These are phyloP conservation scores for Neurospora cerealis DNA, from an alignment of 495 filamentous ascomycete genomes.

Conservation along the genomic window DNA sequence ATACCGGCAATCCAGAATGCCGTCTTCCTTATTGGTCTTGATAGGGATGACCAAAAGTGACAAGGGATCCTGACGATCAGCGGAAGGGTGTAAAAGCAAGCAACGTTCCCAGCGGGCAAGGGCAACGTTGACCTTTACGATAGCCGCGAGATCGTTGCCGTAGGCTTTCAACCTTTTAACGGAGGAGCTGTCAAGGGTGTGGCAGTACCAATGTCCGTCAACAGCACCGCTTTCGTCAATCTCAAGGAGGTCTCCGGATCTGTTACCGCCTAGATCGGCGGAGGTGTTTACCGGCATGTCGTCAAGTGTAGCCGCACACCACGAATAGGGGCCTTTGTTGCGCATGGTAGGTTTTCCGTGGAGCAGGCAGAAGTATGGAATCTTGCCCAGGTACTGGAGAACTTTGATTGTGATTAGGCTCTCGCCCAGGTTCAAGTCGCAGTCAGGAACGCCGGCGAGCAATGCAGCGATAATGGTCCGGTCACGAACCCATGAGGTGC, in stretches of 20 bases:
- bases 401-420: neutral
- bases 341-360: slow-evolving; percentile 2
- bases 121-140: neutral
- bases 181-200: neutral
- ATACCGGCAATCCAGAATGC: neutral
- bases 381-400: neutral
- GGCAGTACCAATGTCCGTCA: neutral
- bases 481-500: slow-evolving; percentile 3
- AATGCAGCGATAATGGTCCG: slow-evolving; percentile 1
- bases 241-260: neutral
- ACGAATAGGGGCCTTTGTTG: neutral
- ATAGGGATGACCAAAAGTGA: neutral
- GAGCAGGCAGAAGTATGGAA: neutral
- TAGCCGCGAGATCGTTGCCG: neutral
- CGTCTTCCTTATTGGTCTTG: neutral
- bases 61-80: neutral
- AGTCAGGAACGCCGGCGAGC: neutral
- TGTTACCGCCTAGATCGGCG: neutral
- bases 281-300: neutral
- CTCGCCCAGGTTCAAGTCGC: neutral
- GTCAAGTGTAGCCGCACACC: neutral
- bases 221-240: neutral
- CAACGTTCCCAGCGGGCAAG: neutral
- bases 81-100: neutral
- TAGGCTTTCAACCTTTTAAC: neutral